Conservation (phyloP, 108 stramenopile species). For the Cyclotella distinguenda region DNA sequence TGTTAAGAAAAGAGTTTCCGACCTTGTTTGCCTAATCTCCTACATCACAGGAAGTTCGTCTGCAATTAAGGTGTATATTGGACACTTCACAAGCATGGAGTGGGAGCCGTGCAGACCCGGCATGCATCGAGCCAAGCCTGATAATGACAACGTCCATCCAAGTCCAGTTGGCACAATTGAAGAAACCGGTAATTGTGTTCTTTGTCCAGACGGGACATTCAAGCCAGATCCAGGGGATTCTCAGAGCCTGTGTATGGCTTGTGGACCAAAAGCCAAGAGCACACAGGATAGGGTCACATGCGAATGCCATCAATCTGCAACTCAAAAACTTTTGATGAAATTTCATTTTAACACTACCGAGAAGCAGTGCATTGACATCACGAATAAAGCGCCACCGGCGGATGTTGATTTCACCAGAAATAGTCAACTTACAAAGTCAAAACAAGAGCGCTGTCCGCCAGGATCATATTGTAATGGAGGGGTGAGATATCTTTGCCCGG, state of each 20-base stretch:
- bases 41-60: constrained; percentile 12
- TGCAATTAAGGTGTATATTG: constrained; percentile 19
- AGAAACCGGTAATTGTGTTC: constrained; percentile 12
- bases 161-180: constrained; percentile 12
- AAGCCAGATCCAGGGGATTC: constrained; percentile 26
- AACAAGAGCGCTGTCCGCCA: constrained; percentile 12
- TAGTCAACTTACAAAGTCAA: constrained; percentile 30
- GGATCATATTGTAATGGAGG: constrained; percentile 33
- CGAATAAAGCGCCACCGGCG: constrained; percentile 4
- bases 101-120: constrained; percentile 39
- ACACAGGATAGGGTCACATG: constrained; percentile 25
- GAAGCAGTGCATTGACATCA: constrained; percentile 8
- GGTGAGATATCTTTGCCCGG: constrained; percentile 24
- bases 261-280: constrained; percentile 33
- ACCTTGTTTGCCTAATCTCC: not conserved
- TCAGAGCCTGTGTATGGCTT: constrained; percentile 13
- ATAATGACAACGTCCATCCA: not conserved
- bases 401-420: constrained; percentile 14
- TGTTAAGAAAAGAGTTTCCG: too few relatives aligned
- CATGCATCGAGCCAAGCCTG: constrained; percentile 13
- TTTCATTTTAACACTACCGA: constrained; percentile 21
- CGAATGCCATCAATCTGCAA: constrained; percentile 41
- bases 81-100: constrained; percentile 30
- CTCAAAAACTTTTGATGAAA: constrained; percentile 12
- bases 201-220: constrained; percentile 29